Percentiles rank a stretch among this genome's conserved stretches.
These are phyloP conservation scores for Fragilaria radians DNA, from an alignment of 108 stramenopile species.

Conservation along the genomic window DNA sequence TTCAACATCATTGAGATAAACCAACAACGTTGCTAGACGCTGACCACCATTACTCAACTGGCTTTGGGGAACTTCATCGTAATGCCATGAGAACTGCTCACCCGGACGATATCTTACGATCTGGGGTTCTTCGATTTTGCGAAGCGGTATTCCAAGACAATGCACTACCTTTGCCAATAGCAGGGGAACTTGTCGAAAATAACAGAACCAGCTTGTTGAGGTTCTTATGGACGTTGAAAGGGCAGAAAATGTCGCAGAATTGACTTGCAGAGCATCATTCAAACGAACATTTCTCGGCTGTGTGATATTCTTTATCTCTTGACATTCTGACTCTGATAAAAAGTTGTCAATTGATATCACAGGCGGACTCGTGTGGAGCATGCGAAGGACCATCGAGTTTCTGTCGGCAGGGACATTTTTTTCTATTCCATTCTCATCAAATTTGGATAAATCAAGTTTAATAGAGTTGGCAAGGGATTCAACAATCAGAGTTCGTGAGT, in stretches of 20 bases:
- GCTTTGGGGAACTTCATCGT: conserved; percentile 54
- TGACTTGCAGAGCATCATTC: conserved; percentile 26
- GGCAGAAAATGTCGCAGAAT: conserved; percentile 55
- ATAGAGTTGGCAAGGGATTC: conserved; percentile 36
- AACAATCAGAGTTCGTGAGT: conserved; percentile 31
- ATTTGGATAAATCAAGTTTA: conserved; percentile 31
- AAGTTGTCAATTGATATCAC: conserved; percentile 61
- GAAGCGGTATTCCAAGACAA: conserved; percentile 39
- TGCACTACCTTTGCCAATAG: conserved; percentile 52
- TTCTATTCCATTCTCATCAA: conserved; percentile 52
- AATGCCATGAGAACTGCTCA: conserved; percentile 76
- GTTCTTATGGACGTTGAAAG: conserved; percentile 55
- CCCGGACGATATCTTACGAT: conserved; percentile 66
- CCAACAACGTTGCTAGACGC: conserved; percentile 72
- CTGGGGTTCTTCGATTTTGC: conserved; percentile 72
- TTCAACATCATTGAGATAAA: conserved; percentile 69
- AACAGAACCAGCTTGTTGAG: conserved; percentile 77
- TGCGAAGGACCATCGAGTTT: conserved; percentile 21
- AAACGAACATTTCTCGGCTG: not conserved
- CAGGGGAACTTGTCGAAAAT: conserved; percentile 39
- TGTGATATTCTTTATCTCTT: conserved; percentile 23
- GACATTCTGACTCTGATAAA: conserved; percentile 49
- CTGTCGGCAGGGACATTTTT: conserved; percentile 10
- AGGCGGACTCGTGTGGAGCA: conserved; percentile 69
- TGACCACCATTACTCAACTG: conserved; percentile 65